Evolutionary conservation across 2,329 filamentous ascomycete species (phyloP).

Genomic region (Ophiostoma novo-ulmi): DNA sequence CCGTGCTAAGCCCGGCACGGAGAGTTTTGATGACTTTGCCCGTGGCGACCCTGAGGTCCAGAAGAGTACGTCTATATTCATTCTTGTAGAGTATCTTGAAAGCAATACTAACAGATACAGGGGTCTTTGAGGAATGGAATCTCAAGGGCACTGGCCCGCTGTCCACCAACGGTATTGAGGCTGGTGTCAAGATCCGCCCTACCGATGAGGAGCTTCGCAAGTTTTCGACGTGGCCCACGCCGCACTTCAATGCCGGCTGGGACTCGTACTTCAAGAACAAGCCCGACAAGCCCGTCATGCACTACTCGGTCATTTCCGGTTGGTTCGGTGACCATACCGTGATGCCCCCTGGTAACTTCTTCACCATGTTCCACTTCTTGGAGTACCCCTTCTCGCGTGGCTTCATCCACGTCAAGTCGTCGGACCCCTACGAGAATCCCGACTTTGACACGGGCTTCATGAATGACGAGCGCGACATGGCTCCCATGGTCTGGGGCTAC

Average conservation of each 20-base stretch:
- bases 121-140: slow-evolving; percentile 72
- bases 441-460: slow-evolving; percentile 81
- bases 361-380: slow-evolving; percentile 78
- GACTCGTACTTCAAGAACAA: slow-evolving; percentile 79
- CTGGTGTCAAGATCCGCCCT: slow-evolving; percentile 72
- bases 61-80: slow-evolving; percentile 43
- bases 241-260: slow-evolving; percentile 70
- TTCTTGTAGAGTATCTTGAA: neutral
- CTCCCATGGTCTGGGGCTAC: slow-evolving; percentile 78
- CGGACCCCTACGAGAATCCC: slow-evolving; percentile 66
- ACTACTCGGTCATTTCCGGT: slow-evolving; percentile 71
- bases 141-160: slow-evolving; percentile 72
- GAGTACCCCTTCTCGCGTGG: slow-evolving; percentile 74
- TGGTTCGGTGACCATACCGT: slow-evolving; percentile 59
- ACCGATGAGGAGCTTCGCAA: slow-evolving; percentile 61
- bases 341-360: slow-evolving; percentile 70
- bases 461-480: slow-evolving; percentile 82
- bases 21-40: slow-evolving; percentile 76
- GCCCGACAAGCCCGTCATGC: slow-evolving; percentile 82
- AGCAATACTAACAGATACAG: slow-evolving; percentile 31
- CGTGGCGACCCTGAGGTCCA: slow-evolving; percentile 68
- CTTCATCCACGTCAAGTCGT: slow-evolving; percentile 63
- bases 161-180: slow-evolving; percentile 73
- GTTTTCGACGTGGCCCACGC: slow-evolving; percentile 68
- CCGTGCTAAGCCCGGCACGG: slow-evolving; percentile 67